Conservation (phyloP, 805 yeast species). For the Ogataea nonfermentans region DNA sequence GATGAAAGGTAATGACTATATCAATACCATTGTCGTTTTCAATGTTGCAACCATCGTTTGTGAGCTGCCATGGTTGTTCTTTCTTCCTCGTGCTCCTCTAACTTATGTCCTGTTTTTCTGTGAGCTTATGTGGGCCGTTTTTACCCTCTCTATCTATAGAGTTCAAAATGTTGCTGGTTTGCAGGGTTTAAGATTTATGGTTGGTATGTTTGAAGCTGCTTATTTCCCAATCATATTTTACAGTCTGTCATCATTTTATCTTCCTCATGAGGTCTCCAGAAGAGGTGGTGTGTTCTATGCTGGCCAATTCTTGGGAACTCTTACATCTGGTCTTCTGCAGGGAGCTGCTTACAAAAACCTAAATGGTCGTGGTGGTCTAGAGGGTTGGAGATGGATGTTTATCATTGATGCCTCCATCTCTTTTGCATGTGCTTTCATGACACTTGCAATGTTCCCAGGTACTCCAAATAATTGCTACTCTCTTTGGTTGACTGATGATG, state of each 20-base stretch:
- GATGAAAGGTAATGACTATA: constrained; percentile 59
- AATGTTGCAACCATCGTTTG: constrained; percentile 57
- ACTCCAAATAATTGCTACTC: constrained; percentile 46
- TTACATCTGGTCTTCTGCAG: constrained; percentile 56
- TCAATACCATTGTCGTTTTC: constrained; percentile 55
- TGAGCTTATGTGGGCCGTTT: constrained; percentile 65
- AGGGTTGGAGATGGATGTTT: constrained; percentile 55
- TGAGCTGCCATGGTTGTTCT: constrained; percentile 59
- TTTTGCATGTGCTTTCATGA: constrained; percentile 33
- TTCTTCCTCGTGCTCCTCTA: constrained; percentile 53
- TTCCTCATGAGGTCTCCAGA: constrained; percentile 52
- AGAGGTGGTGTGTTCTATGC: constrained; percentile 59
- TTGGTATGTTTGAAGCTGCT: constrained; percentile 67
- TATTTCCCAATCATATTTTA: constrained; percentile 60
- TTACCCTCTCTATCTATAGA: constrained; percentile 54
- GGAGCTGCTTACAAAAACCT: constrained; percentile 33
- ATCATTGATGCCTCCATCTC: constrained; percentile 43
- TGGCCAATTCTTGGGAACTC: constrained; percentile 58
- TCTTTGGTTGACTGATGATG: constrained; percentile 40
- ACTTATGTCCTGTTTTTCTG: constrained; percentile 50
- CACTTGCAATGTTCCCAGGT: constrained; percentile 41
- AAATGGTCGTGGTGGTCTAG: constrained; percentile 18
- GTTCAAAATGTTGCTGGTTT: constrained; percentile 50
- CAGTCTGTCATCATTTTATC: constrained; percentile 55
- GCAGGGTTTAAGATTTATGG: constrained; percentile 58